phyloP scores from a whole-genome alignment of 2,329 filamentous ascomycete species.

The Sarocladium oryzae region DNA sequence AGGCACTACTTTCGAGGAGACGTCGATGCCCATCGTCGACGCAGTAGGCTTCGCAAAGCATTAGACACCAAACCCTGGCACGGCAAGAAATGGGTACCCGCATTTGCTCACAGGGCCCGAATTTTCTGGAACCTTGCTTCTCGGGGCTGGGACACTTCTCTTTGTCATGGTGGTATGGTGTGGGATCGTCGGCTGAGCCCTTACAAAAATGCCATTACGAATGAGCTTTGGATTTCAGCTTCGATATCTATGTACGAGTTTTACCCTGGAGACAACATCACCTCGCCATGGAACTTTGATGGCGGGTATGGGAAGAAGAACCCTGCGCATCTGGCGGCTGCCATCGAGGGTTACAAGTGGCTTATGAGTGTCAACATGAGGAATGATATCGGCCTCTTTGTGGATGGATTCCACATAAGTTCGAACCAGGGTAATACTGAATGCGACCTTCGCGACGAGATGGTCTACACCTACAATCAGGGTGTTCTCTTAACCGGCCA shows the following conservation, averaged over 20 bases:
- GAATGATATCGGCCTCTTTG: conserved; percentile 66
- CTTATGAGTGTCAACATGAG: conserved; percentile 74
- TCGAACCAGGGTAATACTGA: conserved; percentile 57
- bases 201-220: conserved; percentile 96
- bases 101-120: conserved; percentile 76
- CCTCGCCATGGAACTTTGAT: conserved; percentile 52
- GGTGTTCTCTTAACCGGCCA: conserved; percentile 81
- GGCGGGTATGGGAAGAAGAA: conserved; percentile 34
- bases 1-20: conserved; percentile 46
- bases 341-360: conserved; percentile 76
- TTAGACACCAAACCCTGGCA: conserved; percentile 56
- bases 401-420: conserved; percentile 83
- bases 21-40: background rate
- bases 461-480: conserved; percentile 96
- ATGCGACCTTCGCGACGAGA: conserved; percentile 77
- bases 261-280: conserved; percentile 74
- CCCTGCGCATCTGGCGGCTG: conserved; percentile 62
- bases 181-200: conserved; percentile 78
- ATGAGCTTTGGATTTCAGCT: conserved; percentile 80
- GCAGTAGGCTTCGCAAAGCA: conserved; percentile 20
- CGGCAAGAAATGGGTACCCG: conserved; percentile 64
- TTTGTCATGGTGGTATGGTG: conserved; percentile 83
- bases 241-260: conserved; percentile 85
- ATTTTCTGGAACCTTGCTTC: conserved; percentile 80
- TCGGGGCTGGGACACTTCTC: conserved; percentile 70